Evolutionary conservation across 495 filamentous ascomycete species (phyloP), one percentile per base, ranked within the genome.

Genomic region (Hypoxylon lienhwacheense): DNA sequence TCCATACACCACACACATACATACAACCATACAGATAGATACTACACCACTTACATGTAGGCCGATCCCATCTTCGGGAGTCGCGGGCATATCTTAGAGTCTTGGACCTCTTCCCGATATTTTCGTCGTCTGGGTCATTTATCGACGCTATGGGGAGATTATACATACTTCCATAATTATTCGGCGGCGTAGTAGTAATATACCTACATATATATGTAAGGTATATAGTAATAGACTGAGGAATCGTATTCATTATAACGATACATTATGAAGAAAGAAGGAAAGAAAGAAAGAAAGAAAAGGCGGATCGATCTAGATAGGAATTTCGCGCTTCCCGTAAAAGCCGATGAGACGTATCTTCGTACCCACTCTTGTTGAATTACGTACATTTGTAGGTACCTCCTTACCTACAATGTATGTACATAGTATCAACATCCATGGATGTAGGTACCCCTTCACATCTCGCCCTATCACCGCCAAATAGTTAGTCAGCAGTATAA

Each of bases 41-140:
- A n/a, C n/a, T n/a, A n/a, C n/a, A n/a, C n/a, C n/a, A n/a, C n/a
- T n/a, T n/a, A n/a, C 25, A 20, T 34, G 32, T 15, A 44, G 28
- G 10, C 28, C 32, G 42, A 49, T 37, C 55, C 49, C 53, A 33
- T 16, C n/a, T 55, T 54, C 56, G 50, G 56, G 50, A 55, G 15
- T 15, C 24, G 42, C 50, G 56, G 56, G 26, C 19, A 44, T 6
- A 5, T 45, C 15, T 21, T 19, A 34, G n/a, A n/a, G n/a, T n/a
- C n/a, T n/a, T n/a, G n/a, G n/a, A n/a, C n/a, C n/a, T n/a, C 37
- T 11, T 41, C 15, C 19, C 12, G 36, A 39, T 12, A 43, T 48
- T 33, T 32, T 32, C 48, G 44, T 21, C 5, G 7, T 47, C 28
- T 32, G 16, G 36, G 24, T 46, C 50, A 50, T 28, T 45, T 21